Percentiles rank a stretch among this genome's conserved stretches.
phyloP scores from a whole-genome alignment of 768 basidiomycete genomes.

The Brasilioporus rufonigricans region DNA sequence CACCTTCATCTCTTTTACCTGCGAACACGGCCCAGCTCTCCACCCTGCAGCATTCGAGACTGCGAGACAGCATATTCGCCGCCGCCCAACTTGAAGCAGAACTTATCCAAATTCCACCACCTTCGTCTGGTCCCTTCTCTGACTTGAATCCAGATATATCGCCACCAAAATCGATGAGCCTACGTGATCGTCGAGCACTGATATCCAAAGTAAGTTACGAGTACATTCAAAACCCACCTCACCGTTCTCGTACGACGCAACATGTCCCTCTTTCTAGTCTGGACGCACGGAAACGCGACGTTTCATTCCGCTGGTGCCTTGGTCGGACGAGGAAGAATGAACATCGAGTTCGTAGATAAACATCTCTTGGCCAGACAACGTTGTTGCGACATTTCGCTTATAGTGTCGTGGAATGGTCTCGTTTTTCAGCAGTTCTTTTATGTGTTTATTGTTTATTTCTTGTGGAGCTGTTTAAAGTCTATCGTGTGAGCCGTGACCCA shows the following conservation, averaged over 20 bases:
- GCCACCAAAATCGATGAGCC: conserved; percentile 27
- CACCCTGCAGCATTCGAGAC: background rate
- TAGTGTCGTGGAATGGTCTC: background rate
- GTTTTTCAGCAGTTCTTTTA: background rate
- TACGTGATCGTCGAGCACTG: conserved; percentile 32
- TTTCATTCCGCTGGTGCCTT: conserved; percentile 29
- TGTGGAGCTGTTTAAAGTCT: no score
- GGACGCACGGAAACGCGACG: conserved; percentile 28
- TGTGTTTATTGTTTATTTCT: background rate
- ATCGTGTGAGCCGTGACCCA: no score
- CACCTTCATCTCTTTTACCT: conserved; percentile 3
- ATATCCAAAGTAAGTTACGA: conserved; percentile 23
- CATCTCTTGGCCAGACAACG: conserved; percentile 12
- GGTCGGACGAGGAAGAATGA: conserved; percentile 33
- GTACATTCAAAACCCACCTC: background rate
- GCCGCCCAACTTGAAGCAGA: background rate
- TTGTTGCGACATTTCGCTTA: conserved; percentile 2
- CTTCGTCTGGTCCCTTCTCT: conserved; percentile 4
- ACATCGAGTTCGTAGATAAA: conserved; percentile 9
- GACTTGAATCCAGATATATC: no score
- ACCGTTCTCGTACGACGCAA: background rate
- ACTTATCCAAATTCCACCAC: background rate
- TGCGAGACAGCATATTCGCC: background rate
- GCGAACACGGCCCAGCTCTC: background rate
- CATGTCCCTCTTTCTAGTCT: conserved; percentile 17